These are phyloP conservation scores for Exophiala dermatitidis DNA, from an alignment of 2,329 filamentous ascomycete species.

Conservation along the genomic window DNA sequence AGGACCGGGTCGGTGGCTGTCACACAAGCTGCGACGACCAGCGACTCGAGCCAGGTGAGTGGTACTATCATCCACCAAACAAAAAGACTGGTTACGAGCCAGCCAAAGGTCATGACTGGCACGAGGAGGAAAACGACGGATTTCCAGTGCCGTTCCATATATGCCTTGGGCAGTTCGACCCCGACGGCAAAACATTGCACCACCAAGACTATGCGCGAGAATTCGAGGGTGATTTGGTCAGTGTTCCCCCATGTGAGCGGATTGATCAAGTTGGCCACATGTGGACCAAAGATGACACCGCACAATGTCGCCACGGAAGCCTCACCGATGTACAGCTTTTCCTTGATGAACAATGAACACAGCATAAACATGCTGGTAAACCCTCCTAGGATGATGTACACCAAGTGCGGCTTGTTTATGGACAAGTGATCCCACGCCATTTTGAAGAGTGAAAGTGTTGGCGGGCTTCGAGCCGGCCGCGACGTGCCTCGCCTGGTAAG, in stretches of 20 bases:
- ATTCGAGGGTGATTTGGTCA: slow-evolving; percentile 61
- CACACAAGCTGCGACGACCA: slow-evolving; percentile 83
- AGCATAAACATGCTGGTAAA: slow-evolving; percentile 99
- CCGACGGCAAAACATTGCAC: slow-evolving; percentile 68
- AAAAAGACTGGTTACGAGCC: slow-evolving; percentile 73
- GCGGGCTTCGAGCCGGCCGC: neutral
- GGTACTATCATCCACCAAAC: slow-evolving; percentile 82
- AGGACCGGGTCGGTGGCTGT: slow-evolving; percentile 95
- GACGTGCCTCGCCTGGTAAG: neutral
- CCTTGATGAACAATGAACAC: slow-evolving; percentile 95
- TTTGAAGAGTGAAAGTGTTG: slow-evolving; percentile 8
- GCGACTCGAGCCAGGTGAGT: slow-evolving; percentile 80
- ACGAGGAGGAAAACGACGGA: slow-evolving; percentile 82
- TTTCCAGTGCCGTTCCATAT: slow-evolving; percentile 97
- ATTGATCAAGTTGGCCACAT: slow-evolving; percentile 58
- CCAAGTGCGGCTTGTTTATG: slow-evolving; percentile 92
- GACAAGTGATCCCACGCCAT: slow-evolving; percentile 48
- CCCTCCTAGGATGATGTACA: slow-evolving; percentile 95
- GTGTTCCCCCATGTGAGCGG: slow-evolving; percentile 57
- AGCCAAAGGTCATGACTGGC: slow-evolving; percentile 96
- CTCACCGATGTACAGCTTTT: slow-evolving; percentile 96
- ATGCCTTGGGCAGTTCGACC: slow-evolving; percentile 62
- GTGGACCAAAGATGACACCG: slow-evolving; percentile 63
- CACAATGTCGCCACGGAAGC: slow-evolving; percentile 78
- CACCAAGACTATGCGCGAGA: slow-evolving; percentile 63